Evolutionary conservation across 768 basidiomycete species (phyloP).

Genomic region (Tricholoma sp.): DNA sequence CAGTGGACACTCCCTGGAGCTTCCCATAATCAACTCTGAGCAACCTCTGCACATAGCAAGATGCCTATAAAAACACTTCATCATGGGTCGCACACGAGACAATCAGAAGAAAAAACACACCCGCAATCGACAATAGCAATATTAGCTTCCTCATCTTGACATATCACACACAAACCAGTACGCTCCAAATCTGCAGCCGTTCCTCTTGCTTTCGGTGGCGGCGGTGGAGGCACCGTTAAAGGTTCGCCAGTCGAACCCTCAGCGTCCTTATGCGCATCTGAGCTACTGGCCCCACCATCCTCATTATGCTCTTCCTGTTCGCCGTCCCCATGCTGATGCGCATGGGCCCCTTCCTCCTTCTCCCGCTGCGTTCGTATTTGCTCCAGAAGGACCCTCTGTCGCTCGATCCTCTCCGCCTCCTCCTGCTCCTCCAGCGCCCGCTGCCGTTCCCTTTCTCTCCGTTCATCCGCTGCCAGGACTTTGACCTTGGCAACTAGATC

Average conservation of each 20-base stretch:
- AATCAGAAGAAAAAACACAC: slow-evolving; percentile 39
- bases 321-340: slow-evolving; percentile 16
- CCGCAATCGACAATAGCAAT: slow-evolving; percentile 95
- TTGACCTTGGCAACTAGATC: slow-evolving; percentile 74
- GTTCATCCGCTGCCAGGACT: slow-evolving; percentile 61
- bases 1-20: slow-evolving; percentile 83
- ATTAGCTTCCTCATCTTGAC: slow-evolving; percentile 92
- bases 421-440: slow-evolving; percentile 39
- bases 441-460: slow-evolving; percentile 45
- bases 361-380: slow-evolving; percentile 25
- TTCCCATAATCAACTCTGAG: slow-evolving; percentile 73
- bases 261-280: slow-evolving; percentile 2
- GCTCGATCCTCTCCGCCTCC: slow-evolving; percentile 36
- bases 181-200: slow-evolving; percentile 48
- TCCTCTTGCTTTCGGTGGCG: slow-evolving; percentile 33
- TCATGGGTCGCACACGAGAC: background rate
- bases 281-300: slow-evolving; percentile 15
- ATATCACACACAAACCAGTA: slow-evolving; percentile 83
- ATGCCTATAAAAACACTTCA: slow-evolving; percentile 46
- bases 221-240: slow-evolving; percentile 18
- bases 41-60: slow-evolving; percentile 74
- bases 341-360: slow-evolving; percentile 18
- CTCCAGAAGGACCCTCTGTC: slow-evolving; percentile 32
- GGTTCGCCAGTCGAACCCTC: slow-evolving; percentile 11
- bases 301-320: slow-evolving; percentile 11